These are phyloP conservation scores for Candida sojae DNA, from an alignment of 1,139 yeast species.

Conservation along the genomic window DNA sequence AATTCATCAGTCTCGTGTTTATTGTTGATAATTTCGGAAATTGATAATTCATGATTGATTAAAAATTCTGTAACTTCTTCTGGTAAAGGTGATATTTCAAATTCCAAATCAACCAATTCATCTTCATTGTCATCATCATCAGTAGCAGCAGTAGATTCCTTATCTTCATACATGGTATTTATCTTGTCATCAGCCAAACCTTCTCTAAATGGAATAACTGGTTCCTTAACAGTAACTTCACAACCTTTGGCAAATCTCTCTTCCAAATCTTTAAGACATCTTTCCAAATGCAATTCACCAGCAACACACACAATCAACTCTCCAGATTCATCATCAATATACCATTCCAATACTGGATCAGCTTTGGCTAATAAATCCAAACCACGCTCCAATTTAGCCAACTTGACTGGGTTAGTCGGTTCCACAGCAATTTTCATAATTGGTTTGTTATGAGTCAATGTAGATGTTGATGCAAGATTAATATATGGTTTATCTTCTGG, in stretches of 20 bases:
- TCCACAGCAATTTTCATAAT: conserved; percentile 94
- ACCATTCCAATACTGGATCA: conserved; percentile 90
- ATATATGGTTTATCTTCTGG: conserved; percentile 58
- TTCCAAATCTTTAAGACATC: conserved; percentile 84
- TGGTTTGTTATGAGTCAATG: conserved; percentile 68
- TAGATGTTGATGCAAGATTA: conserved; percentile 64
- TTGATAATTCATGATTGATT: conserved; percentile 41
- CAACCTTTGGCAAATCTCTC: conserved; percentile 88
- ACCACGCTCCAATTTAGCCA: conserved; percentile 76
- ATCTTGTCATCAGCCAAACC: conserved; percentile 53
- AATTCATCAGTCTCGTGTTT: conserved; percentile 18
- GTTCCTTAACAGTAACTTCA: conserved; percentile 84
- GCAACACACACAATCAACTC: conserved; percentile 91
- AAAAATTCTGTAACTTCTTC: conserved; percentile 51
- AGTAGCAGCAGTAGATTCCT: conserved; percentile 15
- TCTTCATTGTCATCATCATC: conserved; percentile 31
- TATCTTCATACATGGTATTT: conserved; percentile 16
- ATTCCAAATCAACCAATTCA: conserved; percentile 45
- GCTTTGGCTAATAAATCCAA: conserved; percentile 78
- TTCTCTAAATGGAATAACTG: conserved; percentile 94
- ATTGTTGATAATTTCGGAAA: conserved; percentile 22
- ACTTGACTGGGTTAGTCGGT: conserved; percentile 82
- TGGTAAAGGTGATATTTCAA: conserved; percentile 62
- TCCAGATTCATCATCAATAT: conserved; percentile 79
- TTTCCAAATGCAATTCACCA: conserved; percentile 91